phyloP scores from a whole-genome alignment of 1,284 basidiomycete species.

The Phlebopus sp. region DNA sequence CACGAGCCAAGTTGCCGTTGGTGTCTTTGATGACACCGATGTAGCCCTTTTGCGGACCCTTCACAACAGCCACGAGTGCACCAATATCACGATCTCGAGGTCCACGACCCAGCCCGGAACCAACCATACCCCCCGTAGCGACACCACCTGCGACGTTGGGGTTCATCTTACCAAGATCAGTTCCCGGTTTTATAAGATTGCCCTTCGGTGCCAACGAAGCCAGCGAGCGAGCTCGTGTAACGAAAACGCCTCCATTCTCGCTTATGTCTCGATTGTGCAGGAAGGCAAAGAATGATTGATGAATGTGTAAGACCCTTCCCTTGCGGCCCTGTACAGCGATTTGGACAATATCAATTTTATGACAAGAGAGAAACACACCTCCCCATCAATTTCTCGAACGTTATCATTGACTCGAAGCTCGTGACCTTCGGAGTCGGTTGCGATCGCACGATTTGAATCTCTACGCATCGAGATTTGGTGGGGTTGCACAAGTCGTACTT shows the following conservation, averaged over 20 bases:
- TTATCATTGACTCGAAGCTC: conserved; percentile 84
- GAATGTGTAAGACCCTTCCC: conserved; percentile 92
- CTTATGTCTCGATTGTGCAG: conserved; percentile 87
- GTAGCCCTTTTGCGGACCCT: conserved; percentile 91
- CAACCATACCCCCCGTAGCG: conserved; percentile 74
- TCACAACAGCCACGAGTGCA: conserved; percentile 75
- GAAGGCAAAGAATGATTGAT: conserved; percentile 94
- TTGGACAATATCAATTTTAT: conserved; percentile 2
- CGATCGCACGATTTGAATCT: conserved; percentile 82
- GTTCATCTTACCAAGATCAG: conserved; percentile 96
- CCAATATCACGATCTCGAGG: conserved; percentile 85
- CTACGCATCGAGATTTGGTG: conserved; percentile 93
- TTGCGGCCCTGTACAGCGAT: conserved; percentile 62
- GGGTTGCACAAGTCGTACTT: conserved; percentile 86
- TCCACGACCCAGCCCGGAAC: conserved; percentile 69
- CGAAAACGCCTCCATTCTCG: conserved; percentile 94
- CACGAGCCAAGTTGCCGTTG: conserved; percentile 83
- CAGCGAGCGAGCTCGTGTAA: conserved; percentile 78
- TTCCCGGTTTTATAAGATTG: conserved; percentile 58
- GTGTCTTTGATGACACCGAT: conserved; percentile 94
- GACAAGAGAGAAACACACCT: conserved; percentile 48
- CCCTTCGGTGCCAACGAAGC: conserved; percentile 85
- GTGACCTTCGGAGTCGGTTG: conserved; percentile 87
- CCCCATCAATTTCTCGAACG: conserved; percentile 91
- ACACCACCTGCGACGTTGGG: conserved; percentile 69